These are phyloP conservation scores for Climacium dendroides DNA, from an alignment of 225 moss, liverwort and hornwort genomes.

Conservation along the genomic window DNA sequence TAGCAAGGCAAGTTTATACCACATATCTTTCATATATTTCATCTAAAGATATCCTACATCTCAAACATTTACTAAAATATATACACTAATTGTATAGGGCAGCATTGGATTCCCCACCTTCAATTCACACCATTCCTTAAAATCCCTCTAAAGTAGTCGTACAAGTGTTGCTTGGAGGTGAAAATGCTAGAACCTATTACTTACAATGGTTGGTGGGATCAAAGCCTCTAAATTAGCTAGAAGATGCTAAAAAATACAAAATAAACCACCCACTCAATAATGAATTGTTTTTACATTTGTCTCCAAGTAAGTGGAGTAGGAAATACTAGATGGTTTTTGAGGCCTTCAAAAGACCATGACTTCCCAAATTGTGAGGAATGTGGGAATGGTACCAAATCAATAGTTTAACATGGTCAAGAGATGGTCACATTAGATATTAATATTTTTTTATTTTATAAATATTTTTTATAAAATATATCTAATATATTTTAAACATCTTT, in stretches of 20 bases:
- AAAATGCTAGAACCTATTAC: background rate
- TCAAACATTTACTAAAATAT: background rate
- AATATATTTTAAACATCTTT: no score
- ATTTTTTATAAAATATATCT: no score
- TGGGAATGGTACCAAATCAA: no score
- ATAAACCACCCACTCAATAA: background rate
- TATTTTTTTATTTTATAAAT: no score
- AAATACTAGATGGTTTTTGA: no score
- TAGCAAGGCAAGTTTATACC: no score
- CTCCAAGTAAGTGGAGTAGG: background rate
- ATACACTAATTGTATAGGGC: background rate
- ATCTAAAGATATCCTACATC: background rate
- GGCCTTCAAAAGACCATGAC: no score
- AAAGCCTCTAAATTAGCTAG: background rate
- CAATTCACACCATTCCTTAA: background rate
- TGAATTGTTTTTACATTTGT: background rate
- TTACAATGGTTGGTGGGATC: background rate
- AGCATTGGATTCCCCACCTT: background rate
- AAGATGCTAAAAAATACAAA: background rate
- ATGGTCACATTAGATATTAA: no score
- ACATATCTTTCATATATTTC: background rate
- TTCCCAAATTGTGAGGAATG: no score
- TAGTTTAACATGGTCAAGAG: no score
- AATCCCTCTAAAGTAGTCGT: background rate
- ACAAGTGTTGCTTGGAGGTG: background rate